Evolutionary conservation across 768 basidiomycete species (phyloP).

Genomic region (Suillus weaverae): DNA sequence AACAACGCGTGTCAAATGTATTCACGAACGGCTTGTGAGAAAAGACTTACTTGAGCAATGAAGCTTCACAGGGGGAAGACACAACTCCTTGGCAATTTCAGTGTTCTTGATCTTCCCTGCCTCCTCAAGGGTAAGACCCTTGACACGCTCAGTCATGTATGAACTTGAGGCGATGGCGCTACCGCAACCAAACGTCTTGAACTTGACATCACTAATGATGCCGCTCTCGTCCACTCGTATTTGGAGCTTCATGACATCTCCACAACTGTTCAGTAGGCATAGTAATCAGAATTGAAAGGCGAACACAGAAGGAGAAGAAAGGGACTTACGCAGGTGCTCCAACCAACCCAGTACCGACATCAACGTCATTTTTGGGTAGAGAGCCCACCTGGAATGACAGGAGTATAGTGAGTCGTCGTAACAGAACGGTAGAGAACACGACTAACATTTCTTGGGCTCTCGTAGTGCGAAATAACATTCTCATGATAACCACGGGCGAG

Average conservation of each 20-base stretch:
- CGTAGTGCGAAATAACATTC: constrained; percentile 97
- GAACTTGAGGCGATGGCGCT: constrained; percentile 97
- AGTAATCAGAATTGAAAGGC: constrained; percentile 17
- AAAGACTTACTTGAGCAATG: constrained; percentile 82
- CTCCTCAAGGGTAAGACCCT: constrained; percentile 89
- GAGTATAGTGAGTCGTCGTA: constrained; percentile 60
- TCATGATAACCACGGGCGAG: constrained; percentile 83
- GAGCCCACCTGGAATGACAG: constrained; percentile 77
- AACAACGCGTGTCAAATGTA: constrained; percentile 22
- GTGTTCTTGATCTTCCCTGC: constrained; percentile 98
- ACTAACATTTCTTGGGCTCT: constrained; percentile 89
- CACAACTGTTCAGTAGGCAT: constrained; percentile 58
- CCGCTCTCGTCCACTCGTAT: constrained; percentile 95
- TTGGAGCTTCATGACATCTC: constrained; percentile 99
- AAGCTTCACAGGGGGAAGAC: constrained; percentile 93
- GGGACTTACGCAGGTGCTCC: constrained; percentile 89
- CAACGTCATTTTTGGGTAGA: constrained; percentile 84
- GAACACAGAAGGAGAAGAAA: not conserved
- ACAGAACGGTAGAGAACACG: constrained; percentile 34
- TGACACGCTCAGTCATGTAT: constrained; percentile 98
- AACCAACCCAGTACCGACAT: constrained; percentile 97
- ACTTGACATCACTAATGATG: constrained; percentile 97
- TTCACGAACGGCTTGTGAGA: constrained; percentile 7
- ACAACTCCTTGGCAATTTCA: constrained; percentile 96
- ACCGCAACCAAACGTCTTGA: constrained; percentile 99